Conservation (phyloP, 208 protist genomes). For the Wallacemonas sp. region DNA sequence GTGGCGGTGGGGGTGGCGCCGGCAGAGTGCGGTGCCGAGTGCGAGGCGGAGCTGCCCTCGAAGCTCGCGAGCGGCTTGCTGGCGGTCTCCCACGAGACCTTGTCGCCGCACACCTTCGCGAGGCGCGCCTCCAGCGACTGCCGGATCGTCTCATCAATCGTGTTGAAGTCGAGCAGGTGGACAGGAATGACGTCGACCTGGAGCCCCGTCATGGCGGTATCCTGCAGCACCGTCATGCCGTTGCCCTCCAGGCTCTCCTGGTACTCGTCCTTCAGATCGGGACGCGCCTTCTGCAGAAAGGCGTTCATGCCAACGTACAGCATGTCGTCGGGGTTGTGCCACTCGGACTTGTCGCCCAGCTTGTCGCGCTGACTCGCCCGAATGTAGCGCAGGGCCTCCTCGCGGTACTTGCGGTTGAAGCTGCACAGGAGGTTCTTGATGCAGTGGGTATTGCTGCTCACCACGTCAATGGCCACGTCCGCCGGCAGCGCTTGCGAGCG, state of each 20-base stretch:
- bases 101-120: constrained; percentile 6
- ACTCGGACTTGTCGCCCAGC: constrained; percentile 45
- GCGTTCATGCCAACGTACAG: constrained; percentile 60
- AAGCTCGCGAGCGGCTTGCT: not conserved
- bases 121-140: constrained; percentile 36
- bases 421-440: constrained; percentile 87
- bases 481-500: constrained; percentile 50
- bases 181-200: constrained; percentile 86
- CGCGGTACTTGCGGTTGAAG: constrained; percentile 76
- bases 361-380: constrained; percentile 34
- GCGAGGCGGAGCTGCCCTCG: not conserved
- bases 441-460: constrained; percentile 93
- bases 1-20: not conserved
- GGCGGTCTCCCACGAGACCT: not conserved
- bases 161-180: constrained; percentile 61
- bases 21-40: not conserved
- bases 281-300: constrained; percentile 60
- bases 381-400: constrained; percentile 64
- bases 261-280: constrained; percentile 76
- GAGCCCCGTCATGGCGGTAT: constrained; percentile 87
- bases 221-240: constrained; percentile 73
- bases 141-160: constrained; percentile 61
- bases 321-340: constrained; percentile 78
- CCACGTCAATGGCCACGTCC: constrained; percentile 80
- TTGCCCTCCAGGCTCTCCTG: constrained; percentile 58